Evolutionary conservation across 495 filamentous ascomycete genomes (phyloP).

Genomic region (Alectoria sarmentosa): DNA sequence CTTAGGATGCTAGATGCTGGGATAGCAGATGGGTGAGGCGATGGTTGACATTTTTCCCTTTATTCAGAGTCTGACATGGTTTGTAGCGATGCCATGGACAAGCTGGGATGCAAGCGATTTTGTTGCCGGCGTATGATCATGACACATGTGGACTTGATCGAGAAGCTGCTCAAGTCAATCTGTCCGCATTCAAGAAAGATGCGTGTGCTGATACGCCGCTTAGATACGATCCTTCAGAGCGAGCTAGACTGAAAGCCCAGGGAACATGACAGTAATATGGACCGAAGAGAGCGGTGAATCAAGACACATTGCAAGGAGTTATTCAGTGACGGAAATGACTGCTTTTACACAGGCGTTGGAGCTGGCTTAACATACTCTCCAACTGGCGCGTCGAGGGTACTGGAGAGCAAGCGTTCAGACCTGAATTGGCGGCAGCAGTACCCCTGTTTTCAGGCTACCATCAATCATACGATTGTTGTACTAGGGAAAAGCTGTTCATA

Average conservation of each 20-base stretch:
- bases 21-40: constrained; percentile 63
- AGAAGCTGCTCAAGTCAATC: constrained; percentile 89
- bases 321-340: background rate
- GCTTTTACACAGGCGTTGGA: background rate
- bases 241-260: constrained; percentile 12
- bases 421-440: background rate
- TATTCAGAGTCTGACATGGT: constrained; percentile 12
- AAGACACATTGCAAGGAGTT: background rate
- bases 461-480: background rate
- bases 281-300: background rate
- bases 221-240: constrained; percentile 28
- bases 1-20: constrained; percentile 73
- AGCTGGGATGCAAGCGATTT: constrained; percentile 87
- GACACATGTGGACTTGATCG: constrained; percentile 99
- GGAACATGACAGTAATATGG: background rate
- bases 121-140: constrained; percentile 98
- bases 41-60: background rate
- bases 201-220: background rate
- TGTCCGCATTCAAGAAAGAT: background rate
- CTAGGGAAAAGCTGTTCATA: background rate
- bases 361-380: background rate
- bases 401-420: background rate
- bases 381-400: background rate
- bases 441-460: background rate
- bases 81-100: constrained; percentile 82